These are phyloP conservation scores for Blepharisma japonicum DNA, from an alignment of 73 alveolate genomes.

Conservation along the genomic window DNA sequence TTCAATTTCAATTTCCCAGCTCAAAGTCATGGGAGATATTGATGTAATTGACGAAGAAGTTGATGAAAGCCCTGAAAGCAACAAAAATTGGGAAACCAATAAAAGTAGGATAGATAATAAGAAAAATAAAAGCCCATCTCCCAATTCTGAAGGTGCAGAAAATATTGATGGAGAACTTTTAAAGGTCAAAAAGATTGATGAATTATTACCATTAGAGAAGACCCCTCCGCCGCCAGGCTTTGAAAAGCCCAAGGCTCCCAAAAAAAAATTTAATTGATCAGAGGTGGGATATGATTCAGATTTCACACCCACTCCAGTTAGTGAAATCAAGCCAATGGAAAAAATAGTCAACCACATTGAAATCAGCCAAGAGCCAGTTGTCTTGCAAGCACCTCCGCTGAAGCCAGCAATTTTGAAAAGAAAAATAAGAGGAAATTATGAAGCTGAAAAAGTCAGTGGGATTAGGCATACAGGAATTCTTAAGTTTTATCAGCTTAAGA, in stretches of 20 bases:
- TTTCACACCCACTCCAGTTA: background rate
- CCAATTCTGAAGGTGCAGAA: background rate
- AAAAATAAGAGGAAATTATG: constrained; percentile 4
- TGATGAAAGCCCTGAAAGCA: background rate
- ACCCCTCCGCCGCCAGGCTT: constrained; percentile 10
- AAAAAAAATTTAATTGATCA: background rate
- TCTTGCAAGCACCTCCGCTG: background rate
- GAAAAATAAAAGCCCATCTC: background rate
- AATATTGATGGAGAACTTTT: background rate
- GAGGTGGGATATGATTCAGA: background rate
- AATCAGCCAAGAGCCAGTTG: background rate
- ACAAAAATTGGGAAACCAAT: background rate
- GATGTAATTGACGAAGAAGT: constrained; percentile 12
- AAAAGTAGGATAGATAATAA: background rate
- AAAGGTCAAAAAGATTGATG: background rate
- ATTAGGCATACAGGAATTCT: constrained; percentile 15
- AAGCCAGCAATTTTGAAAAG: constrained; percentile 11
- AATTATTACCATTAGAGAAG: background rate
- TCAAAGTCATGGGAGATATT: background rate
- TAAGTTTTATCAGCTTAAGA: constrained; percentile 30
- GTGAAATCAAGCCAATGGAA: background rate
- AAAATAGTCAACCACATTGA: background rate
- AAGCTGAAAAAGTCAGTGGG: constrained; percentile 19
- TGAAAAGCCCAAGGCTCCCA: background rate
- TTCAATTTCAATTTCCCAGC: constrained; percentile 10